Evolutionary conservation across 2,329 filamentous ascomycete species (phyloP).

Genomic region (Trichophyton equinum): DNA sequence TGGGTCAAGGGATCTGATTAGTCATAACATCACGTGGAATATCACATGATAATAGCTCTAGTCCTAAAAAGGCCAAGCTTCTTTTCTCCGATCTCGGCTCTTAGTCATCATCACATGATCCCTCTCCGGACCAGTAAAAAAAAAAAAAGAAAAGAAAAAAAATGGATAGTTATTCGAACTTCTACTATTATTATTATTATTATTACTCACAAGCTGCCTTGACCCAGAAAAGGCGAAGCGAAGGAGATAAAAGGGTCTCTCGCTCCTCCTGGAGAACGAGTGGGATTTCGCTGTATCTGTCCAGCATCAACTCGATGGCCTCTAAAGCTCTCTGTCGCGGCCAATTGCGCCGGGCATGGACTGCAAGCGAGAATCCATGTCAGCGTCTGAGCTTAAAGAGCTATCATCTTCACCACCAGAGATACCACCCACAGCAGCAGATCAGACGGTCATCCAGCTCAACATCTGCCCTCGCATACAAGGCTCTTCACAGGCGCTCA

Average conservation of each 20-base stretch:
- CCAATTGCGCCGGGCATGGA: neutral
- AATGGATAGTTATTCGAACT: neutral
- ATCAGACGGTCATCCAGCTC: slow-evolving; percentile 37
- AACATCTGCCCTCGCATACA: slow-evolving; percentile 91
- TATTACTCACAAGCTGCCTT: neutral
- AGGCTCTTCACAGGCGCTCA: slow-evolving; percentile 83
- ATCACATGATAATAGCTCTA: neutral
- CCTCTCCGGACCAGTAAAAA: neutral
- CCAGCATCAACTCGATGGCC: neutral
- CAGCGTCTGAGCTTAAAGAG: slow-evolving; percentile 2
- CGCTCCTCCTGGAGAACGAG: neutral
- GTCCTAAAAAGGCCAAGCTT: neutral
- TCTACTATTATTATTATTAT: neutral
- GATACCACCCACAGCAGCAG: neutral
- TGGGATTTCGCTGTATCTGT: neutral
- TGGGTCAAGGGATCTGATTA: neutral
- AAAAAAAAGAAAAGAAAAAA: neutral
- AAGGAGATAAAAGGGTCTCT: neutral
- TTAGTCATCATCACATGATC: neutral
- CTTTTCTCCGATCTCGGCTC: slow-evolving; percentile 3
- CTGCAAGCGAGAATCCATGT: neutral
- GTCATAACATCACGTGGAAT: neutral
- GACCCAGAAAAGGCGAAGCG: neutral
- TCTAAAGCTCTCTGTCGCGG: neutral
- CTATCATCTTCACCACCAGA: neutral